Evolutionary conservation across 2,329 filamentous ascomycete species (phyloP), one percentile per base, ranked within the genome.

Genomic region (Verticillium albo-atrum): DNA sequence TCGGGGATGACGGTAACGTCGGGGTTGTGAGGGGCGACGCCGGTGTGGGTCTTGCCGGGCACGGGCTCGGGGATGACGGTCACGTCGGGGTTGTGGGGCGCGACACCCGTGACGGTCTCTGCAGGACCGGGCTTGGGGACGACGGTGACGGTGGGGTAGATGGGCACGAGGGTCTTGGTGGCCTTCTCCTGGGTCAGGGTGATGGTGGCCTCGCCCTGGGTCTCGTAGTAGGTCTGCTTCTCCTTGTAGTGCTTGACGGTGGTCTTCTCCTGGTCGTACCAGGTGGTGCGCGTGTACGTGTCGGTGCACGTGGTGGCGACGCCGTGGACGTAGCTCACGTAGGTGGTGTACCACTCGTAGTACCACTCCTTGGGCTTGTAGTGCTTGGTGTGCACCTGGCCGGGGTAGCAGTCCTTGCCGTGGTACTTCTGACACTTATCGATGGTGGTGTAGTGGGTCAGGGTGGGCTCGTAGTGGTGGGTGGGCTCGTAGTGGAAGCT

Each of bases 231-330:
- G n/a, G 42, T 47, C 42, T 47, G 42, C 52, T 47, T 47, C n/a
- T 47, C n/a, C 42, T 47, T 12, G 42, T 47, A 47, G n/a, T 47
- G 42, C 42, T 47, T 34, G 42, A 53, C 23, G 9, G 42, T 52
- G 15, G 37, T 34, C 42, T 51, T 52, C 56, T 57, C 42, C 42
- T 51, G n/a, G 28, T 57, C 55, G 55, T 57, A 57, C 55, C 34
- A 27, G 42, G 27, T 57, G 12, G 42, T 57, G 56, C 25, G 32
- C 10, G 27, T 52, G 56, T 47, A 27, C 23, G 56, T 57, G 25
- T 52, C 37, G 23, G 37, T 51, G 42, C 56, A 32, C 15, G 37
- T 52, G 17, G 56, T 52, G 27, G n/a, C 25, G 27, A 32, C 35
- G 56, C 50, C 37, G 26, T 52, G 23, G 35, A 52, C 50, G 56